Evolutionary conservation across 2,329 filamentous ascomycete species (phyloP), one percentile per base, ranked within the genome.

Genomic region (Aspergillus arachidicola): DNA sequence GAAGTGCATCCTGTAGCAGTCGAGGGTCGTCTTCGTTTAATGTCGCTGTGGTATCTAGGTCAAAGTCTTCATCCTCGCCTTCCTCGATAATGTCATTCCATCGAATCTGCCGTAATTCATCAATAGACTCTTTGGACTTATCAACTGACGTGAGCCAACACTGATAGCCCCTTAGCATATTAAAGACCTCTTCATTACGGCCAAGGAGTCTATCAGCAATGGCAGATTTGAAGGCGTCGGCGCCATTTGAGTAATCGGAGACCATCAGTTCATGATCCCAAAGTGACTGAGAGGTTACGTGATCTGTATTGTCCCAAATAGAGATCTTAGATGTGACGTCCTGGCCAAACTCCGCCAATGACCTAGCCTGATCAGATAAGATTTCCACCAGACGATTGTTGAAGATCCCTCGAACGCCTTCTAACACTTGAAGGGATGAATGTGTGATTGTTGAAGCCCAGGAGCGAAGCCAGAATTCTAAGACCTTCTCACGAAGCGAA

Each of bases 101-200:
- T 59, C 72, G 76, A 16, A 71, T 68, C 28, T 70, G 70, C 56
- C 74, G 72, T n/a, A 79, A 65, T 3, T 73, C 76, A 14, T 78
- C 71, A 34, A 79, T 75, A 45, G 71, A 70, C 16, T 70, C 67
- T 28, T 66, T 70, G 9, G 74, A 69, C 36, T 64, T 87, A 64
- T 89, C 85, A n/a, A 96, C 86, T 6, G 89, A 85, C n/a, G 83
- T 82, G 53, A 88, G 85, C 93, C 94, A 97, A 1, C 84, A 83
- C 62, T 87, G 84, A 72, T 95, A 95, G 53, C 84, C 82, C 14
- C 84, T 81, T 1, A 89, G 81, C 0, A 89, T 86, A 59, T 81
- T 81, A 41, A 87, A 86, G 0, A 94, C 86, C 12, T 87, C 82
- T 62, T 89, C 83, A 71, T 89, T 90, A 57, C 89, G 86, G 6